These are phyloP conservation scores for Aspergillus panamensis DNA, from an alignment of 495 filamentous ascomycete species.

Conservation along the genomic window DNA sequence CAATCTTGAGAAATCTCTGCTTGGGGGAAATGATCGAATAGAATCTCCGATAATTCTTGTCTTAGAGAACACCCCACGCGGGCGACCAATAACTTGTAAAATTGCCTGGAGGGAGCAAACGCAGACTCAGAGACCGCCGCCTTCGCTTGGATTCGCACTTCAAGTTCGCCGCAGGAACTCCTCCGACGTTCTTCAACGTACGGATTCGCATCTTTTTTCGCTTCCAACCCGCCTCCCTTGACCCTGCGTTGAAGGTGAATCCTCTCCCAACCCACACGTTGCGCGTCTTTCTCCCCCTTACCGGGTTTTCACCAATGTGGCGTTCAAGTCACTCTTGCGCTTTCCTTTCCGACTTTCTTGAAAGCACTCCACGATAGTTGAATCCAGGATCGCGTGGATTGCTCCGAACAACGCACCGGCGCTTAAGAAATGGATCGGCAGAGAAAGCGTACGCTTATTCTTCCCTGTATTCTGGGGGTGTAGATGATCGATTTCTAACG, in stretches of 20 bases:
- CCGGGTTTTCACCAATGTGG: slow-evolving; percentile 37
- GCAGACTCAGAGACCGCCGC: slow-evolving; percentile 13
- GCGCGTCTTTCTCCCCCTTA: slow-evolving; percentile 14
- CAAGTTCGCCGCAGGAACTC: slow-evolving; percentile 6
- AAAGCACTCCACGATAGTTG: slow-evolving; percentile 38
- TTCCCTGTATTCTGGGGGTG: not conserved
- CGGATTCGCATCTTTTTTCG: slow-evolving; percentile 9
- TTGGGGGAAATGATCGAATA: too few relatives aligned
- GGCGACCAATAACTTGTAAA: not conserved
- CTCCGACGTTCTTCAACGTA: slow-evolving; percentile 1
- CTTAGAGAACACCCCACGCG: not conserved
- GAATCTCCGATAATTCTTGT: not conserved
- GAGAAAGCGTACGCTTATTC: slow-evolving; percentile 65
- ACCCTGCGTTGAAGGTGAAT: slow-evolving; percentile 9
- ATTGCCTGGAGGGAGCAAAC: not conserved
- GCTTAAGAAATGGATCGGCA: slow-evolving; percentile 68
- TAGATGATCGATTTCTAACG: slow-evolving; percentile 17
- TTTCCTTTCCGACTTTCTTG: slow-evolving; percentile 39
- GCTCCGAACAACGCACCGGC: slow-evolving; percentile 18
- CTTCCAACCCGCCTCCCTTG: slow-evolving; percentile 14
- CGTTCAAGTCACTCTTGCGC: slow-evolving; percentile 38
- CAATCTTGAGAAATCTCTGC: too few relatives aligned
- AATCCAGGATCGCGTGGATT: slow-evolving; percentile 19
- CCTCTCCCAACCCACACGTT: slow-evolving; percentile 9
- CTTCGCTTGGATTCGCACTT: slow-evolving; percentile 19